These are phyloP conservation scores for Russula abietina DNA, from an alignment of 768 basidiomycete genomes.

Conservation along the genomic window DNA sequence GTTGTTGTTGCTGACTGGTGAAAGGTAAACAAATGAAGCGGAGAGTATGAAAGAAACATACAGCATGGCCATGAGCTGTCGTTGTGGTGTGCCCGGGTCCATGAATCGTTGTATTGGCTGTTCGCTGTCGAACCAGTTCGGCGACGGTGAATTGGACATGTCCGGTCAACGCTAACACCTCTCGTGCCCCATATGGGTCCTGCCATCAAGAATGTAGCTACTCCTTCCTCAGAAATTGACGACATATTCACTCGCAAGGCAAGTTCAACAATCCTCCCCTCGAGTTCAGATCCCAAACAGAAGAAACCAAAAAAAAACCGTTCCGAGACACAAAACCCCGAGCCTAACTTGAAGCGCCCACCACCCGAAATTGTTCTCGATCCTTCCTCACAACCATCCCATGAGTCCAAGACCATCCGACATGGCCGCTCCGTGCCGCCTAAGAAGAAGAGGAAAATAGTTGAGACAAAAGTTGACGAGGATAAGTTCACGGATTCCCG, in stretches of 20 bases:
- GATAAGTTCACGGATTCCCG: conserved; percentile 67
- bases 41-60: conserved; percentile 9
- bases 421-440: conserved; percentile 7
- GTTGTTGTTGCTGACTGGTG: conserved; percentile 15
- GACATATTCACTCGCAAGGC: conserved; percentile 60
- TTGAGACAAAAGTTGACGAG: conserved; percentile 32
- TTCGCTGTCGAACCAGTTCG: conserved; percentile 20
- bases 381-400: conserved; percentile 41
- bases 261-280: conserved; percentile 27
- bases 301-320: conserved; percentile 47
- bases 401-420: conserved; percentile 33
- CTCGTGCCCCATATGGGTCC: conserved; percentile 2
- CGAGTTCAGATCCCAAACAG: conserved; percentile 27
- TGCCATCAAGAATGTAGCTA: not conserved
- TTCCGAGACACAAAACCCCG: conserved; percentile 26
- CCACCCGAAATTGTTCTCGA: conserved; percentile 60
- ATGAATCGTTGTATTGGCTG: conserved; percentile 22
- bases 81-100: conserved; percentile 20
- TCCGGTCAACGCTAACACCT: not conserved
- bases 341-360: conserved; percentile 24
- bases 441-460: conserved; percentile 27
- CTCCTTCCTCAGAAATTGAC: conserved; percentile 66
- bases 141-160: conserved; percentile 17
- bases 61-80: conserved; percentile 25
- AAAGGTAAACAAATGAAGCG: not conserved